A percentile compares a stretch with the other conserved stretches of the same genome.
Conservation (phyloP, 768 basidiomycete species). For the Wakefieldia striispora region DNA sequence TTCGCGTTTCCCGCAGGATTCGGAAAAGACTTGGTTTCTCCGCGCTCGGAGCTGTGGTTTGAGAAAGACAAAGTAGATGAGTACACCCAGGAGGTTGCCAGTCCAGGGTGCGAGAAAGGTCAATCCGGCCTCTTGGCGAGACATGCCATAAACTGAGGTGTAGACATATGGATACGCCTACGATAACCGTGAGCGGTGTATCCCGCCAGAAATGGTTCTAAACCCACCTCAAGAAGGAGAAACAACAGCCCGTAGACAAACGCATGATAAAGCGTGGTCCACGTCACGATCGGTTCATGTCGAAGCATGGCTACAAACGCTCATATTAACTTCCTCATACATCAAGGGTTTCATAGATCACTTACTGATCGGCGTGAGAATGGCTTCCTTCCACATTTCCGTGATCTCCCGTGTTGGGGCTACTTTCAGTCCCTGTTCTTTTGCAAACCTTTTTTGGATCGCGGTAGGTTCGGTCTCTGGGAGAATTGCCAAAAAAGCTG, state of each 20-base stretch:
- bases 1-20: conserved; percentile 22
- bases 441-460: conserved; percentile 19
- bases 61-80: conserved; percentile 25
- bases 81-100: conserved; percentile 27
- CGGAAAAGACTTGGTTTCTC: conserved; percentile 11
- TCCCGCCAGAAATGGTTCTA: neutral
- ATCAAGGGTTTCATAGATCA: neutral
- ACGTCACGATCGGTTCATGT: conserved; percentile 25
- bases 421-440: conserved; percentile 4
- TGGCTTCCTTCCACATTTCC: conserved; percentile 22
- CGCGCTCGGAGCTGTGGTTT: conserved; percentile 20
- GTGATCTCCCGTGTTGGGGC: neutral
- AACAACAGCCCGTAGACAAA: conserved; percentile 30
- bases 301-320: conserved; percentile 20
- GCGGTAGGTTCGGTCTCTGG: conserved; percentile 26
- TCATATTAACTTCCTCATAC: neutral
- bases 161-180: conserved; percentile 26
- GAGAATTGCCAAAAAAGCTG: conserved; percentile 13
- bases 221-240: conserved; percentile 26
- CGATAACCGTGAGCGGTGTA: neutral
- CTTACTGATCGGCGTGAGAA: conserved; percentile 27
- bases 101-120: conserved; percentile 26
- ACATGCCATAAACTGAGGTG: conserved; percentile 20
- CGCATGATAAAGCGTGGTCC: conserved; percentile 29
- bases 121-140: conserved; percentile 21